Conservation (phyloP, 768 basidiomycete species). For the Holtermannia corniformis region DNA sequence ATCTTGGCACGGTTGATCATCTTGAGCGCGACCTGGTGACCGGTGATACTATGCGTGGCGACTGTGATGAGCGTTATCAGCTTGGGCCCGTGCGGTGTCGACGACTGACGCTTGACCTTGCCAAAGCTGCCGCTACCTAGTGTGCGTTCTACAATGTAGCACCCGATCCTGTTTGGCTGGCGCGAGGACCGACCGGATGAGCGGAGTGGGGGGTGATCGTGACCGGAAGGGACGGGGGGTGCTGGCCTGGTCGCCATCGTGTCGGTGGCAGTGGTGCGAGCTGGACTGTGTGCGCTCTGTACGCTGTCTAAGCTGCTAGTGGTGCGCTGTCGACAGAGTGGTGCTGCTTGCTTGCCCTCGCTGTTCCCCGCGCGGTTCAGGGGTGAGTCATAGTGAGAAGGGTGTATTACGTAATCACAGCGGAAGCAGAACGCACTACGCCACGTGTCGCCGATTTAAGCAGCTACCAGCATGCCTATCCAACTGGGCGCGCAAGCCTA, state of each 20-base stretch:
- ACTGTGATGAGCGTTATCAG: conserved; percentile 48
- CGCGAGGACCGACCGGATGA: conserved; percentile 6
- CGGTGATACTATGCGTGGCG: conserved; percentile 87
- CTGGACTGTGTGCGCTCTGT: no score
- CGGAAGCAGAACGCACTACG: no score
- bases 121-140: conserved; percentile 97
- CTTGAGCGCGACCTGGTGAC: conserved; percentile 95
- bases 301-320: no score
- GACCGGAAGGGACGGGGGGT: conserved; percentile 14
- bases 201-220: conserved; percentile 1
- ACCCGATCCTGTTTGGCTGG: conserved; percentile 64
- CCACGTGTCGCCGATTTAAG: no score
- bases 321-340: no score
- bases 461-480: no score
- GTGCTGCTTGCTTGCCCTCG: no score
- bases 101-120: conserved; percentile 87
- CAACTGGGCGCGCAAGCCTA: no score
- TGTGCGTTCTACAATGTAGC: conserved; percentile 77
- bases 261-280: conserved; percentile 1
- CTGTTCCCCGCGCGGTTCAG: no score
- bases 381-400: no score
- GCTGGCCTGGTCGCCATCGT: conserved; percentile 38
- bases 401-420: no score
- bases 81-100: neutral
- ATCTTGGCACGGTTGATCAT: conserved; percentile 92